Percentiles rank a stretch among this genome's conserved stretches.
Conservation (phyloP, 176 grass and related monocot species). For the Areca catechu region DNA sequence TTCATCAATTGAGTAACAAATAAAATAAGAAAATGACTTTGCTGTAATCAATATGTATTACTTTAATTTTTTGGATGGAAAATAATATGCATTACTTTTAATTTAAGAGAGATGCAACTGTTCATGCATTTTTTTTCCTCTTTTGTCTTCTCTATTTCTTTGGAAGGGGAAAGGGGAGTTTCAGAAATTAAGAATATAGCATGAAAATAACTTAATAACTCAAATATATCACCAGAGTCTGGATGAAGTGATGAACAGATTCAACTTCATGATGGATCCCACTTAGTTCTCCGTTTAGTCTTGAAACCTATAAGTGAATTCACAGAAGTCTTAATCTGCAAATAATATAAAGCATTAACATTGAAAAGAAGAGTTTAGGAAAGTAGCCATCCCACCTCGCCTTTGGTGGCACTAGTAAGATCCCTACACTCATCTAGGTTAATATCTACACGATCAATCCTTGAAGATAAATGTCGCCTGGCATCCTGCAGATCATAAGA, state of each 20-base stretch:
- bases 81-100: no score
- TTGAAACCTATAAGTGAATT: slow-evolving; percentile 46
- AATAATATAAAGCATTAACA: slow-evolving; percentile 3
- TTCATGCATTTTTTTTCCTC: no score
- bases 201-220: no score
- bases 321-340: not conserved
- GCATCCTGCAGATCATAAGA: slow-evolving; percentile 45
- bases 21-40: no score
- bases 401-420: slow-evolving; percentile 48
- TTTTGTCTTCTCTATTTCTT: no score
- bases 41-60: no score
- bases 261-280: slow-evolving; percentile 66
- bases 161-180: no score
- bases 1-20: no score
- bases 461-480: slow-evolving; percentile 61
- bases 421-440: slow-evolving; percentile 79
- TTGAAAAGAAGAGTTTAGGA: not conserved
- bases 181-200: no score
- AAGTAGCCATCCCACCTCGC: slow-evolving; percentile 38
- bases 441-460: slow-evolving; percentile 72
- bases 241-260: slow-evolving; percentile 80
- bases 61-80: no score
- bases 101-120: no score
- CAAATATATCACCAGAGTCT: slow-evolving; percentile 47
- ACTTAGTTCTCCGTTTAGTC: slow-evolving; percentile 63